These are phyloP conservation scores for Ricinus communis DNA, from an alignment of 345 rosid species.

Conservation along the genomic window DNA sequence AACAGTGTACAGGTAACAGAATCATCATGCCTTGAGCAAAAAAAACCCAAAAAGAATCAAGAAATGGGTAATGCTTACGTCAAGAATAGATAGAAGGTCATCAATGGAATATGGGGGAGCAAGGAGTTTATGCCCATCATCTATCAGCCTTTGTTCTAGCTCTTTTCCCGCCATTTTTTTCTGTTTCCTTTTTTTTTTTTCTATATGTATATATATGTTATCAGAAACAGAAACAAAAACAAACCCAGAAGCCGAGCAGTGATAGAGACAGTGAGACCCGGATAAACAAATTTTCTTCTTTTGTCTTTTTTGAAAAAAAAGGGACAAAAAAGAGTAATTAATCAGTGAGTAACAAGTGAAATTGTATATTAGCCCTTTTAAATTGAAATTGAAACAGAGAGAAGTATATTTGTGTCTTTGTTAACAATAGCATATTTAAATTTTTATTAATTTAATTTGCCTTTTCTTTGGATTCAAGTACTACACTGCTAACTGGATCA, in stretches of 20 bases:
- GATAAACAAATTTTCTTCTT: no score
- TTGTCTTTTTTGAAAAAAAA: no score
- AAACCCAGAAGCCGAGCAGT: not conserved
- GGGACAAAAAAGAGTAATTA: no score
- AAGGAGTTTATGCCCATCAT: constrained; percentile 12
- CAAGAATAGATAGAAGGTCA: constrained; percentile 13
- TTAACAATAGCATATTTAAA: no score
- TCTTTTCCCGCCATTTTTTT: constrained; percentile 18
- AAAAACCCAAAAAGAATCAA: not conserved
- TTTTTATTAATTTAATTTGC: no score
- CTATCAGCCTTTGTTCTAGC: not conserved
- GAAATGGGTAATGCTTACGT: constrained; percentile 10
- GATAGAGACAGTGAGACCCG: not conserved
- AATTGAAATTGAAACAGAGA: constrained; percentile 8
- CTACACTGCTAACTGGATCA: not conserved
- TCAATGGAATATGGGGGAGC: constrained; percentile 15
- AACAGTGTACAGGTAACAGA: not conserved
- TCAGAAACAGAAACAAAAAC: not conserved
- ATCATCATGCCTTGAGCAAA: not conserved
- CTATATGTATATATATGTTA: no score
- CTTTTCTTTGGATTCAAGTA: constrained; percentile 2
- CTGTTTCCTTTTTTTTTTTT: not conserved
- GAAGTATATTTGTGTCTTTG: no score
- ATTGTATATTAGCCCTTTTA: not conserved
- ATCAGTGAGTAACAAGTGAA: not conserved